Evolutionary conservation across 805 yeast genomes (phyloP).

Genomic region (Lachancea meyersii): DNA sequence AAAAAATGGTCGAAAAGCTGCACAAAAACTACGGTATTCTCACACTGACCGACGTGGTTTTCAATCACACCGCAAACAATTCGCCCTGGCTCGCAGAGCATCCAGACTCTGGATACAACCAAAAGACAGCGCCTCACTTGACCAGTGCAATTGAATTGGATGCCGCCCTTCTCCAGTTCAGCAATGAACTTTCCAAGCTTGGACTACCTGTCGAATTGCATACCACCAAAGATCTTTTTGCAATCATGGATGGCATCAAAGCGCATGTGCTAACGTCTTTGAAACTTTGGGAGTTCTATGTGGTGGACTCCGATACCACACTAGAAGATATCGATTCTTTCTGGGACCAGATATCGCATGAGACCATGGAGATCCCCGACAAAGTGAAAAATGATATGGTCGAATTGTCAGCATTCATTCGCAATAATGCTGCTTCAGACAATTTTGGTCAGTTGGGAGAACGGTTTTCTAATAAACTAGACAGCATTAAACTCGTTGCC

Average conservation of each 20-base stretch:
- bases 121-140: slow-evolving; percentile 84
- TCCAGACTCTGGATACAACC: slow-evolving; percentile 88
- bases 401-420: slow-evolving; percentile 45
- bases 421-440: slow-evolving; percentile 35
- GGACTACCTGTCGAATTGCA: slow-evolving; percentile 58
- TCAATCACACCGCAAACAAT: slow-evolving; percentile 92
- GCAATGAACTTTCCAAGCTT: slow-evolving; percentile 46
- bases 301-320: slow-evolving; percentile 47
- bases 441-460: slow-evolving; percentile 39
- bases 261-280: slow-evolving; percentile 59
- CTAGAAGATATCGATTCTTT: slow-evolving; percentile 35
- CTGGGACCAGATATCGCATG: slow-evolving; percentile 31
- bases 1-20: slow-evolving; percentile 41
- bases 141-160: slow-evolving; percentile 81
- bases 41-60: slow-evolving; percentile 84
- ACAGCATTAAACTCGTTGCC: slow-evolving; percentile 45
- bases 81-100: slow-evolving; percentile 78
- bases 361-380: slow-evolving; percentile 40
- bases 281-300: slow-evolving; percentile 85
- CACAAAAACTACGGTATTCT: slow-evolving; percentile 55
- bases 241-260: slow-evolving; percentile 61
- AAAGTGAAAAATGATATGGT: slow-evolving; percentile 36
- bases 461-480: slow-evolving; percentile 51
- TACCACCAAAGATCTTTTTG: slow-evolving; percentile 47
- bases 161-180: slow-evolving; percentile 56